Percentiles rank a stretch among this genome's conserved stretches.
Evolutionary conservation across 2,329 filamentous ascomycete species (phyloP).

Genomic region (Macrophomina tecta): DNA sequence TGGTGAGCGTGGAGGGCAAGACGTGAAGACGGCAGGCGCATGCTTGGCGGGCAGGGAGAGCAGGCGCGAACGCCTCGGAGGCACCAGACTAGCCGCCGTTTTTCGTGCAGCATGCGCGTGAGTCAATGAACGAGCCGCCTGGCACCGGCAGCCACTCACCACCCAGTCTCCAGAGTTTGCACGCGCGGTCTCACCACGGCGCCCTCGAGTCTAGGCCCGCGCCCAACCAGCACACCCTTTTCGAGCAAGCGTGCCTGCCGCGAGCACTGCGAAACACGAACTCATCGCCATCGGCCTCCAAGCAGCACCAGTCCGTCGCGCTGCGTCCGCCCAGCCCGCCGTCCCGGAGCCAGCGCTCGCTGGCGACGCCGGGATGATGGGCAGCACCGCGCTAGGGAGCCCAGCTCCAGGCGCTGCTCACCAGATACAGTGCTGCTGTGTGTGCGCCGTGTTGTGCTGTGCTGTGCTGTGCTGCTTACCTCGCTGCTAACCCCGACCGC

Average conservation of each 20-base stretch:
- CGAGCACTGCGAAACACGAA: background rate
- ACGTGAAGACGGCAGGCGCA: background rate
- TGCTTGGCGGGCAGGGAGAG: background rate
- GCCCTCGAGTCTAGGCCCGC: conserved; percentile 5
- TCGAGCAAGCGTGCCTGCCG: background rate
- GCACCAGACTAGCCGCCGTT: conserved; percentile 11
- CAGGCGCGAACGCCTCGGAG: background rate
- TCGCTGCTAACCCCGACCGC: background rate
- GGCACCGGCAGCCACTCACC: background rate
- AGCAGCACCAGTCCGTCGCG: background rate
- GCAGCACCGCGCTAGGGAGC: too few species aligned
- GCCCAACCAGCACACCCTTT: background rate
- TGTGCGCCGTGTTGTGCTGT: background rate
- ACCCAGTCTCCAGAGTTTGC: background rate
- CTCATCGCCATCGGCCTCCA: background rate
- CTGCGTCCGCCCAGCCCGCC: background rate
- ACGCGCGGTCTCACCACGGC: conserved; percentile 10
- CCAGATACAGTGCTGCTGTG: too few species aligned
- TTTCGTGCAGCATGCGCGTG: conserved; percentile 5
- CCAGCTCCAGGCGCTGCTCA: too few species aligned
- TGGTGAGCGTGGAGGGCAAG: background rate
- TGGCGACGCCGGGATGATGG: too few species aligned
- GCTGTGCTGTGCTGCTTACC: background rate
- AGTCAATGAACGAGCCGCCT: background rate
- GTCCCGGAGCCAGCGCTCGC: background rate